Percentiles rank a stretch among this genome's conserved stretches.
phyloP scores from a whole-genome alignment of 139 green algal species.

The Edaphochlamys debaryana region DNA sequence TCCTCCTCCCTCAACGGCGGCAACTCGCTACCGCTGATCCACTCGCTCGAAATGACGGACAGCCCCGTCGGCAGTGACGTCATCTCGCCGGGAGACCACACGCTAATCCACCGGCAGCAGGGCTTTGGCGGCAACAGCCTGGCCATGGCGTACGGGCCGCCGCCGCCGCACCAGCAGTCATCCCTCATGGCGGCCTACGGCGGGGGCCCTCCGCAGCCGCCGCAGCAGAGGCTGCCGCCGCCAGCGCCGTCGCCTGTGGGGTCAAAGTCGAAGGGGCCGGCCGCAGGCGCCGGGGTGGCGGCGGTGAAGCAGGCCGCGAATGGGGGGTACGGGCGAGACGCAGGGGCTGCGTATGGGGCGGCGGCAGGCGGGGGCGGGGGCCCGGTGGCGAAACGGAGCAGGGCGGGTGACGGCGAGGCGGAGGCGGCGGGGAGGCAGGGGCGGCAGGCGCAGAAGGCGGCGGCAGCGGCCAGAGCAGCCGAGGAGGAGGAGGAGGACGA shows the following conservation, averaged over 20 bases:
- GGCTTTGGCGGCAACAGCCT: background rate
- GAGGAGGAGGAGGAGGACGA: background rate
- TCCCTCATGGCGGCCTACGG: no score
- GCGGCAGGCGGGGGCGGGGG: no score
- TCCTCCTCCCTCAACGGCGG: background rate
- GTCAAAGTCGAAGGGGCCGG: background rate
- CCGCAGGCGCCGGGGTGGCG: background rate
- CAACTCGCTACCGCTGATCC: background rate
- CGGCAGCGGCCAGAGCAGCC: no score
- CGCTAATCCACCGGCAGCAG: background rate
- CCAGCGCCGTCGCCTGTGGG: no score
- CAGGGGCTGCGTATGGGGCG: background rate
- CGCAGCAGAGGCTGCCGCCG: background rate
- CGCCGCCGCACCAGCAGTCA: no score
- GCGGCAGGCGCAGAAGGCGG: background rate
- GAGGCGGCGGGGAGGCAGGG: background rate
- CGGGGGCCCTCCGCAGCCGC: no score
- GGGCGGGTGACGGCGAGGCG: background rate
- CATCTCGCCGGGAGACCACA: background rate
- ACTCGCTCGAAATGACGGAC: constrained; percentile 23
- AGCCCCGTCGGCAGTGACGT: constrained; percentile 7
- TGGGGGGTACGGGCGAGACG: background rate
- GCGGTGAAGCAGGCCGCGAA: no score
- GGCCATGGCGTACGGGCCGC: background rate
- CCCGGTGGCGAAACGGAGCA: no score